A percentile compares a stretch with the other conserved stretches of the same genome.
phyloP scores from a whole-genome alignment of 345 rosid genomes.

The Eucalyptus leucophloia region DNA sequence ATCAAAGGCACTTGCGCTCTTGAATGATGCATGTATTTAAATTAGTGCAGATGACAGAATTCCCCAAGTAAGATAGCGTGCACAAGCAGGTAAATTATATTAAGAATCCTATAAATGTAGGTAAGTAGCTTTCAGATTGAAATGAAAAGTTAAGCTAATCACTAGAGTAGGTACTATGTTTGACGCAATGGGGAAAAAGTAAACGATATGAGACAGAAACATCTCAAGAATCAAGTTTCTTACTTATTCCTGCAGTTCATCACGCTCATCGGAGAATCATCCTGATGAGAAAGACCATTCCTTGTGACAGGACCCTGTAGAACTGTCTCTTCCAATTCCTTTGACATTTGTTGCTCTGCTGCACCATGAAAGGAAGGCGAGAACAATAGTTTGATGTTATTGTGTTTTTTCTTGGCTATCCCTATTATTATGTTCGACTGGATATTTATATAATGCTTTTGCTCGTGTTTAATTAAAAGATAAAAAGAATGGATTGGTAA shows the following conservation, averaged over 20 bases:
- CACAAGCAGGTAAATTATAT: not conserved
- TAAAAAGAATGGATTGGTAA: too few species aligned
- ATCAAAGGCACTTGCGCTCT: not conserved
- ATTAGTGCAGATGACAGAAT: not conserved
- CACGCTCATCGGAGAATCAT: not conserved
- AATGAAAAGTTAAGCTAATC: not conserved
- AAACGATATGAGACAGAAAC: not conserved
- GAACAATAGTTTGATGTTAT: too few species aligned
- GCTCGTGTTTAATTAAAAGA: too few species aligned
- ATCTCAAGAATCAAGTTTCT: not conserved
- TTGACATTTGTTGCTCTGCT: not conserved
- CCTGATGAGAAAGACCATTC: not conserved
- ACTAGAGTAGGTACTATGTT: not conserved
- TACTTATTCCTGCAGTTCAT: not conserved
- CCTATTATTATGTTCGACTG: too few species aligned
- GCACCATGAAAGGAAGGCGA: too few species aligned
- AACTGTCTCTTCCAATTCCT: not conserved
- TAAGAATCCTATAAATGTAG: not conserved
- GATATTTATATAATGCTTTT: too few species aligned
- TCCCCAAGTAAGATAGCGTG: not conserved
- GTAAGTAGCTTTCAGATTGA: not conserved
- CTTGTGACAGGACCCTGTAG: not conserved
- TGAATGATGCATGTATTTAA: not conserved
- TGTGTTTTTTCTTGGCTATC: too few species aligned
- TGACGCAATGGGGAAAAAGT: not conserved